Conservation (phyloP, 306 rosid species). For the cucumber (Cucumis sativus) region Cucumber_9930_V3 NC_026659.2:17432501-17433000, state of each 20-base stretch:
- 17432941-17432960: slow-evolving; percentile 55
- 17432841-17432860: slow-evolving; percentile 39
- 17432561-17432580: slow-evolving; percentile 51
- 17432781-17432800: slow-evolving; percentile 80
- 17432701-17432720: slow-evolving; percentile 63
- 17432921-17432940: slow-evolving; percentile 45
- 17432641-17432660: slow-evolving; percentile 36
- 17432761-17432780: slow-evolving; percentile 59
- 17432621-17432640: slow-evolving; percentile 53
- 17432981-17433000: slow-evolving; percentile 66
- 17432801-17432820: slow-evolving; percentile 65
- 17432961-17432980: slow-evolving; percentile 58
- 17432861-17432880: slow-evolving; percentile 49
- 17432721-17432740: slow-evolving; percentile 46
- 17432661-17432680: slow-evolving; percentile 75
- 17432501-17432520: slow-evolving; percentile 60
- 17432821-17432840: slow-evolving; percentile 45
- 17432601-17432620: slow-evolving; percentile 78
- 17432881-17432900: slow-evolving; percentile 80
- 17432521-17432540: slow-evolving; percentile 59
- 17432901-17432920: slow-evolving; percentile 58
- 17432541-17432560: slow-evolving; percentile 61
- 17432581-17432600: slow-evolving; percentile 63
- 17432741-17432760: slow-evolving; percentile 48
- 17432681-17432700: slow-evolving; percentile 90